A percentile compares a stretch with the other conserved stretches of the same genome.
Evolutionary conservation across 75 land plant species (phyloP).

Genomic region (Sequoia sempervirens): DNA sequence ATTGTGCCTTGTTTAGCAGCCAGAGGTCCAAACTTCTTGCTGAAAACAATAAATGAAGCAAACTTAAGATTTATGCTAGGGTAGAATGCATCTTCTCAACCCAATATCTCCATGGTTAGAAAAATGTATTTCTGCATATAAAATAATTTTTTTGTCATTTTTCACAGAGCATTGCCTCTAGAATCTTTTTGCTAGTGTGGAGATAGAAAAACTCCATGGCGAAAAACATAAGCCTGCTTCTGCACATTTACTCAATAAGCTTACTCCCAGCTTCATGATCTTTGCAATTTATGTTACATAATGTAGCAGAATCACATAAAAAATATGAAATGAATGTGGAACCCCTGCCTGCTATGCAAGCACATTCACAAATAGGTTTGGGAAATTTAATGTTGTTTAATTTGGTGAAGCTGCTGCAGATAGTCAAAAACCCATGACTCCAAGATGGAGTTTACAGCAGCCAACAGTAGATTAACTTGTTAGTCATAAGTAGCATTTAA

Average conservation of each 20-base stretch:
- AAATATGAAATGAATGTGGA: neutral
- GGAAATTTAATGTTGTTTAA: neutral
- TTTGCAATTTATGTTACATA: neutral
- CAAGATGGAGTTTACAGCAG: neutral
- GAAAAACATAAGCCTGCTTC: neutral
- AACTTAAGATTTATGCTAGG: neutral
- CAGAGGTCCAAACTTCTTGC: slow-evolving; percentile 74
- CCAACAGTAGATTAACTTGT: neutral
- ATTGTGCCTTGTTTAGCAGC: slow-evolving; percentile 70
- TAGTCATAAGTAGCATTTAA: neutral
- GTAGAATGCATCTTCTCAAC: neutral
- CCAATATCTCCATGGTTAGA: neutral
- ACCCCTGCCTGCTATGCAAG: neutral
- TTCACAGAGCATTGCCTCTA: neutral
- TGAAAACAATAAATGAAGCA: slow-evolving; percentile 13
- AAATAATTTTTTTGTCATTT: neutral
- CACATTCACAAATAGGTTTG: neutral
- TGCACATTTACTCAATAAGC: neutral
- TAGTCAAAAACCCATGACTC: neutral
- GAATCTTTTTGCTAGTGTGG: neutral
- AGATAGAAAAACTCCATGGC: neutral
- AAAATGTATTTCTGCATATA: neutral
- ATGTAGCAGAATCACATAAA: neutral
- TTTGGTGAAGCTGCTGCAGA: neutral
- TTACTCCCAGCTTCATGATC: neutral